Evolutionary conservation across 2,329 filamentous ascomycete species (phyloP).

Genomic region (Aspergillus sp.): DNA sequence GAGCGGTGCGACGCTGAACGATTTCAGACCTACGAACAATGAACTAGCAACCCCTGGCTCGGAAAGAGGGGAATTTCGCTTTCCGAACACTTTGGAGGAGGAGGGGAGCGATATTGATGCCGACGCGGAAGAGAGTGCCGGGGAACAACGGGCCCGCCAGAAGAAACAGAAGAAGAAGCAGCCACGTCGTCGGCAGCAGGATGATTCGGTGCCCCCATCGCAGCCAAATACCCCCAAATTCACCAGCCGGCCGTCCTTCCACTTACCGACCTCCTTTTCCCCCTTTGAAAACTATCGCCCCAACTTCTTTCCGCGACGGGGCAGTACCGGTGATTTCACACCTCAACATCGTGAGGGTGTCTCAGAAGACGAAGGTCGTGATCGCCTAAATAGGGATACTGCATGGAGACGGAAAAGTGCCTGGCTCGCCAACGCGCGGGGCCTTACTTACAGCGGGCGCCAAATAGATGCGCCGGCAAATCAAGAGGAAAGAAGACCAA

Average conservation of each 20-base stretch:
- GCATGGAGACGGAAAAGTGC: slow-evolving; percentile 63
- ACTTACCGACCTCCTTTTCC: slow-evolving; percentile 50
- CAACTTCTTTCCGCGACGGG: slow-evolving; percentile 61
- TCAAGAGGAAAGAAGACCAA: slow-evolving; percentile 57
- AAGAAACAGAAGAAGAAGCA: slow-evolving; percentile 63
- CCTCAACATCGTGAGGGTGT: slow-evolving; percentile 63
- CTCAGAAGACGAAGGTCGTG: slow-evolving; percentile 74
- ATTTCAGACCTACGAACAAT: slow-evolving; percentile 40
- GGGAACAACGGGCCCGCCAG: slow-evolving; percentile 63
- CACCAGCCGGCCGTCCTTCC: slow-evolving; percentile 40
- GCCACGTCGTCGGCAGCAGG: slow-evolving; percentile 58
- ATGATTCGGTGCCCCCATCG: slow-evolving; percentile 58
- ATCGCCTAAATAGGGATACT: slow-evolving; percentile 58
- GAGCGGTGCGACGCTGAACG: slow-evolving; percentile 50
- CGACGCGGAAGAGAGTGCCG: slow-evolving; percentile 83
- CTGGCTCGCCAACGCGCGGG: slow-evolving; percentile 53
- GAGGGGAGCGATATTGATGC: slow-evolving; percentile 71
- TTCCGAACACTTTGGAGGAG: slow-evolving; percentile 58
- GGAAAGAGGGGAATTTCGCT: slow-evolving; percentile 52
- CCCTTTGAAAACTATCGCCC: slow-evolving; percentile 49
- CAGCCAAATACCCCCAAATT: slow-evolving; percentile 67
- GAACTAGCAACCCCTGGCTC: slow-evolving; percentile 49
- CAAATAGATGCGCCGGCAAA: slow-evolving; percentile 54
- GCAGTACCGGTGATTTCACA: slow-evolving; percentile 63
- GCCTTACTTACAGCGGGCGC: slow-evolving; percentile 50